These are phyloP conservation scores for Salix exigua DNA, from an alignment of 345 rosid species.

Conservation along the genomic window DNA sequence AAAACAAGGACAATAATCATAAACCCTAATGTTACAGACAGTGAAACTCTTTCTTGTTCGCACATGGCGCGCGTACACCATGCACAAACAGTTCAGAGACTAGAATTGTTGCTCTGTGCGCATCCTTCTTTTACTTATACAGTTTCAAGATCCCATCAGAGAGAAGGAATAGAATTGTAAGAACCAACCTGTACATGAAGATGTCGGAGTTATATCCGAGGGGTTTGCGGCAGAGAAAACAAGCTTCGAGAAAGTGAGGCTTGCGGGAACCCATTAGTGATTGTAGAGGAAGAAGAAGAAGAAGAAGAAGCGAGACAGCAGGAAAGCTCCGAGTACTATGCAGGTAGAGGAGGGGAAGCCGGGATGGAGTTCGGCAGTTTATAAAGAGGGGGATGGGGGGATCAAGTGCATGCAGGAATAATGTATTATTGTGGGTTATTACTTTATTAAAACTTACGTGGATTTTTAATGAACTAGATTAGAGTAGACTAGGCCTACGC, in stretches of 20 bases:
- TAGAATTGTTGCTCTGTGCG: no score
- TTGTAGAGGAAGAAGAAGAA: background rate
- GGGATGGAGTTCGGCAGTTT: background rate
- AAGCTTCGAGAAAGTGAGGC: constrained; percentile 67
- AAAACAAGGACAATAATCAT: background rate
- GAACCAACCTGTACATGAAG: constrained; percentile 82
- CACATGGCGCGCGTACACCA: no score
- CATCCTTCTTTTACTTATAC: background rate
- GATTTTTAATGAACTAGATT: background rate
- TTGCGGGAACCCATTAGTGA: constrained; percentile 17
- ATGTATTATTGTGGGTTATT: background rate
- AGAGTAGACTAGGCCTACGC: no score
- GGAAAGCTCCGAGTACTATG: background rate
- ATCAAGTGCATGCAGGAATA: constrained; percentile 28
- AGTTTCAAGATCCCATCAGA: background rate
- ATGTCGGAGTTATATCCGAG: constrained; percentile 64
- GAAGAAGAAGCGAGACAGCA: background rate
- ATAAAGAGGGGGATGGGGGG: background rate
- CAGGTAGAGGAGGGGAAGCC: background rate
- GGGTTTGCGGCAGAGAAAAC: constrained; percentile 64
- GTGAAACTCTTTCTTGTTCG: background rate
- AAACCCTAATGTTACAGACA: background rate
- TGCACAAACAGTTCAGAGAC: background rate
- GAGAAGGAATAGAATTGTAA: background rate
- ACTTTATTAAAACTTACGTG: background rate